Evolutionary conservation across 805 yeast species (phyloP).

Genomic region (Saturnispora besseyi): DNA sequence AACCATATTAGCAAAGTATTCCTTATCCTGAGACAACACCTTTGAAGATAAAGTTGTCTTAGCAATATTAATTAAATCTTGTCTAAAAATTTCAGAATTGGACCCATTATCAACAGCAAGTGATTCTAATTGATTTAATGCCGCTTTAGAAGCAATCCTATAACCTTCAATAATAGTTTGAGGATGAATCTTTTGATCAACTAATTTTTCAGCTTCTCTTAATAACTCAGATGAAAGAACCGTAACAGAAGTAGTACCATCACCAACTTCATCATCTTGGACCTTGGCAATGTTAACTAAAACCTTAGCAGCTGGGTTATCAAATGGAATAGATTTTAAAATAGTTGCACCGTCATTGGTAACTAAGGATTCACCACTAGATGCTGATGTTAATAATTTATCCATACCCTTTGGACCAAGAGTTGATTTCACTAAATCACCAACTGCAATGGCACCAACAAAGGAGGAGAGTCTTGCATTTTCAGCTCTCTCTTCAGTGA

Average conservation of each 20-base stretch:
- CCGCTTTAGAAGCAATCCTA: constrained; percentile 81
- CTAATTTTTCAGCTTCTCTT: constrained; percentile 88
- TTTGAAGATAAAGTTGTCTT: constrained; percentile 90
- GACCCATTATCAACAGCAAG: constrained; percentile 67
- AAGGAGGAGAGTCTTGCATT: constrained; percentile 96
- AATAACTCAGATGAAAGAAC: constrained; percentile 83
- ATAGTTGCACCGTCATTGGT: constrained; percentile 99
- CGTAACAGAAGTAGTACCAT: constrained; percentile 96
- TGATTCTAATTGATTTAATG: constrained; percentile 67
- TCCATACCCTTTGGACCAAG: constrained; percentile 99
- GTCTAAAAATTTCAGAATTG: constrained; percentile 50
- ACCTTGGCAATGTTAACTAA: constrained; percentile 91
- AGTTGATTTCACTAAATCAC: constrained; percentile 89
- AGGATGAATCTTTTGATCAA: constrained; percentile 92
- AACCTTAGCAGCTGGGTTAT: constrained; percentile 95
- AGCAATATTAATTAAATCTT: constrained; percentile 79
- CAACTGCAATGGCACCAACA: constrained; percentile 98
- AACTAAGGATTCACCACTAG: constrained; percentile 68
- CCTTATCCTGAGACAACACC: constrained; percentile 90
- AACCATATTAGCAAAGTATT: constrained; percentile 78
- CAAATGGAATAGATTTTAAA: constrained; percentile 85
- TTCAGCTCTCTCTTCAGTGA: constrained; percentile 95
- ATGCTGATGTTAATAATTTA: constrained; percentile 79
- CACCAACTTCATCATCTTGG: constrained; percentile 98
- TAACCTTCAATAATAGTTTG: constrained; percentile 96